Percentiles rank a stretch among this genome's conserved stretches.
Evolutionary conservation across 805 yeast genomes (phyloP).

Genomic region (Metschnikowia lochheadii): DNA sequence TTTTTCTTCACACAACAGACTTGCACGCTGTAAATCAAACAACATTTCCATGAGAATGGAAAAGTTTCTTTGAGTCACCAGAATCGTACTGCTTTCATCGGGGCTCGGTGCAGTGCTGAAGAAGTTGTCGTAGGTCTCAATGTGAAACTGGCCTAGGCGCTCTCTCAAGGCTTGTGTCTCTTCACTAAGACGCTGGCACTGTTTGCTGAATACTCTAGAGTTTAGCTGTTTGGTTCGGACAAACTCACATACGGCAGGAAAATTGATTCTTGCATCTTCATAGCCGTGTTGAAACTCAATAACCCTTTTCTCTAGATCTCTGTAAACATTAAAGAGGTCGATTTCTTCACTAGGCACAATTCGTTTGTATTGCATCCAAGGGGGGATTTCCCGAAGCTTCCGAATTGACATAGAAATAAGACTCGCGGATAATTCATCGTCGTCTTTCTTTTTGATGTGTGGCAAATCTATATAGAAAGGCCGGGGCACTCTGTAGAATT

Average conservation of each 20-base stretch:
- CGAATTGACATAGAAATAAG: neutral
- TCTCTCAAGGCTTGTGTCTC: constrained; percentile 1
- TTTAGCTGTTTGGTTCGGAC: constrained; percentile 5
- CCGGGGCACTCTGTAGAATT: constrained; percentile 1
- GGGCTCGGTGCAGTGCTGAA: neutral
- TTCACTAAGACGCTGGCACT: constrained; percentile 1
- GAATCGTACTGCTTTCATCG: neutral
- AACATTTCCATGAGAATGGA: neutral
- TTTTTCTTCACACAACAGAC: neutral
- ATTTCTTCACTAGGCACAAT: neutral
- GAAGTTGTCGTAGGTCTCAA: neutral
- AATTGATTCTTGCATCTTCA: neutral
- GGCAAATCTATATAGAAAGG: neutral
- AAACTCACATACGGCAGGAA: neutral
- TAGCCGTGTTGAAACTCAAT: constrained; percentile 3
- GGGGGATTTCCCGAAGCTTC: neutral
- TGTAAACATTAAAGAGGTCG: constrained; percentile 1
- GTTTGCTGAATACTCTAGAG: constrained; percentile 6
- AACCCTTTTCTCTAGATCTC: constrained; percentile 4
- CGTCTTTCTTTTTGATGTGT: neutral
- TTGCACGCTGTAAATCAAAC: neutral
- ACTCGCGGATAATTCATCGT: neutral
- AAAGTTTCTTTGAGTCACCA: neutral
- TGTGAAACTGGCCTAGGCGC: neutral
- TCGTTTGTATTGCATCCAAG: neutral